Conservation (phyloP, 2,329 filamentous ascomycete genomes). For the Neopestalotiopsis sp. region DNA sequence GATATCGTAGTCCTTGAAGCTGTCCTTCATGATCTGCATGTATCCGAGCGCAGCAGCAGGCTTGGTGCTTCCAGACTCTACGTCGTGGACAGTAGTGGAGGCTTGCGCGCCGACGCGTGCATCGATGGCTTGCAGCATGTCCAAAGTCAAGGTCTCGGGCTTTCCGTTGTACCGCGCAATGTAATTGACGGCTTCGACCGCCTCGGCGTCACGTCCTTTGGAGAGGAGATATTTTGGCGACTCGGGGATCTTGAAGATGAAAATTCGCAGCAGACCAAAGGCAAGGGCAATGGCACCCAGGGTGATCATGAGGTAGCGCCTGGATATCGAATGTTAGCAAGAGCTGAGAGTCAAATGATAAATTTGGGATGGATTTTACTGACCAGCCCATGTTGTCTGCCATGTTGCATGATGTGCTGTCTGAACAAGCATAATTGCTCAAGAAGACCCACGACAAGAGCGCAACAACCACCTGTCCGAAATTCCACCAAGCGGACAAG, state of each 20-base stretch:
- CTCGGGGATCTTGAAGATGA: constrained; percentile 52
- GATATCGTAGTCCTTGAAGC: constrained; percentile 56
- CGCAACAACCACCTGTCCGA: constrained; percentile 44
- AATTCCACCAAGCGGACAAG: constrained; percentile 45
- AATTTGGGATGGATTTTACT: neutral
- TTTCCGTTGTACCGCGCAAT: constrained; percentile 46
- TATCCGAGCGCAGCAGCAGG: constrained; percentile 15
- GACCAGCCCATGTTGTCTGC: constrained; percentile 54
- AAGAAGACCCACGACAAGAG: constrained; percentile 51
- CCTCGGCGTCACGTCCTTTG: constrained; percentile 49
- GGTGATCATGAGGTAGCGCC: constrained; percentile 50
- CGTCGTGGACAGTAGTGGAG: constrained; percentile 19
- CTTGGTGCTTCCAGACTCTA: constrained; percentile 26
- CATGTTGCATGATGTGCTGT: constrained; percentile 42
- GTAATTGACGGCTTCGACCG: constrained; percentile 51
- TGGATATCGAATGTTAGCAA: neutral
- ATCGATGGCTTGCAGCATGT: constrained; percentile 34
- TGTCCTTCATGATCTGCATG: constrained; percentile 42
- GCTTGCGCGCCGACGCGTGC: constrained; percentile 27
- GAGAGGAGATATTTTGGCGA: constrained; percentile 52
- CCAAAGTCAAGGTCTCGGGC: constrained; percentile 40
- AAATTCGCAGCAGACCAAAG: constrained; percentile 49
- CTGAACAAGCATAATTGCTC: constrained; percentile 44
- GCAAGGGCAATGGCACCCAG: constrained; percentile 49
- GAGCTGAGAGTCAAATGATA: neutral